Evolutionary conservation across 75 land plant species (phyloP).

Genomic region (Picea glauca): DNA sequence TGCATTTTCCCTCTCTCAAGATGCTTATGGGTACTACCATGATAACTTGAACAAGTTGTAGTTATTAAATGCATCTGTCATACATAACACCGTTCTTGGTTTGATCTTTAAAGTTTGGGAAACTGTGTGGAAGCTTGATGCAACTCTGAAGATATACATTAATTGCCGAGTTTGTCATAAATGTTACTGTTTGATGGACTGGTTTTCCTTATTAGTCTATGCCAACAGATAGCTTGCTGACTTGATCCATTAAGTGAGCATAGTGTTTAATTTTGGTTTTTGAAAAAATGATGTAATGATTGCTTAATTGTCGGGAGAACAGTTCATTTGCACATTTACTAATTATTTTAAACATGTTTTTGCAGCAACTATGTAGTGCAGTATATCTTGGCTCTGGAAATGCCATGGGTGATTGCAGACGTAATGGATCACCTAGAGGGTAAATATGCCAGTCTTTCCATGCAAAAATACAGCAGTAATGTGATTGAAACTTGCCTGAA

Average conservation of each 20-base stretch:
- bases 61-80: constrained; percentile 1
- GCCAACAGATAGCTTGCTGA: background rate
- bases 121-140: background rate
- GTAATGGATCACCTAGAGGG: constrained; percentile 20
- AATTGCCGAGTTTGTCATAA: background rate
- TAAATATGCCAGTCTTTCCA: constrained; percentile 17
- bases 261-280: background rate
- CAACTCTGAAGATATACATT: background rate
- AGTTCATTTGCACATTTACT: background rate
- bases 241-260: background rate
- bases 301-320: background rate
- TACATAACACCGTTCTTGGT: background rate
- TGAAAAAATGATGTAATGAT: background rate
- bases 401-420: constrained; percentile 17
- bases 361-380: constrained; percentile 35
- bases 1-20: constrained; percentile 52
- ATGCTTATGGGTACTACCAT: constrained; percentile 53
- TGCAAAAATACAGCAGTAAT: constrained; percentile 35
- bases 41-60: background rate
- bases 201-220: background rate
- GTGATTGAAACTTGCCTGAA: constrained; percentile 33
- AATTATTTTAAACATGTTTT: constrained; percentile 6
- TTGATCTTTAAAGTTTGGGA: background rate
- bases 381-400: constrained; percentile 17
- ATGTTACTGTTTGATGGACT: background rate